A percentile compares a stretch with the other conserved stretches of the same genome.
phyloP scores from a whole-genome alignment of 371 early-diverging fungal genomes.

The Mortierella sp. region DNA sequence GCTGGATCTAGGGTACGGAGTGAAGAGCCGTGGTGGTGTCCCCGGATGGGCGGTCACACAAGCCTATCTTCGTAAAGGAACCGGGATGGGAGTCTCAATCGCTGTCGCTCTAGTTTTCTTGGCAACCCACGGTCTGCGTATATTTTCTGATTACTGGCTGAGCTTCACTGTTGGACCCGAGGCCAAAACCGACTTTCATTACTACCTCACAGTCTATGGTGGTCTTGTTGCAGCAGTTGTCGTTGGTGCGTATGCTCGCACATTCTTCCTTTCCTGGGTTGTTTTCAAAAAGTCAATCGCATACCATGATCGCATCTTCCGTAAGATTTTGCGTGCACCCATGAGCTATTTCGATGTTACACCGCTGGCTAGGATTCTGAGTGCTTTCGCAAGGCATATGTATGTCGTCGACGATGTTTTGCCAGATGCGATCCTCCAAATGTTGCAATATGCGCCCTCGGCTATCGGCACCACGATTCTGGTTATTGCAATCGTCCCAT shows the following conservation, averaged over 20 bases:
- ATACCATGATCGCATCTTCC: conserved; percentile 67
- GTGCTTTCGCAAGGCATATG: conserved; percentile 81
- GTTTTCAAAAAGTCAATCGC: conserved; percentile 59
- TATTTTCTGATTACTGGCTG: conserved; percentile 59
- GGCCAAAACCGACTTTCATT: conserved; percentile 29
- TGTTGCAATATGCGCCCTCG: conserved; percentile 69
- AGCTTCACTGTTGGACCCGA: conserved; percentile 41
- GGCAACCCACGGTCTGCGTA: conserved; percentile 45
- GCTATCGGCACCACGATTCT: conserved; percentile 68
- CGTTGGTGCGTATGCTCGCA: conserved; percentile 60
- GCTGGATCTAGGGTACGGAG: conserved; percentile 48
- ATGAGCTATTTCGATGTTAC: conserved; percentile 86
- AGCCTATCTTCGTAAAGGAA: conserved; percentile 51
- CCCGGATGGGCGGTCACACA: conserved; percentile 60
- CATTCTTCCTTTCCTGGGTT: conserved; percentile 58
- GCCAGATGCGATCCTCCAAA: conserved; percentile 58
- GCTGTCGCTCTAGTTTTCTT: conserved; percentile 37
- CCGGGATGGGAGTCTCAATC: conserved; percentile 38
- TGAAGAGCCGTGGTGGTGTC: conserved; percentile 47
- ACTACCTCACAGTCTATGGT: conserved; percentile 62
- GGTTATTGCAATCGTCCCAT: conserved; percentile 68
- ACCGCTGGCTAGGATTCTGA: conserved; percentile 81
- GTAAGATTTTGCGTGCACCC: conserved; percentile 70
- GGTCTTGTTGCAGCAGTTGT: conserved; percentile 59
- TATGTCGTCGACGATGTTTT: conserved; percentile 77